A percentile compares a stretch with the other conserved stretches of the same genome.
phyloP scores from a whole-genome alignment of 352 stramenopile species.

The Phytophthora crassamura region DNA sequence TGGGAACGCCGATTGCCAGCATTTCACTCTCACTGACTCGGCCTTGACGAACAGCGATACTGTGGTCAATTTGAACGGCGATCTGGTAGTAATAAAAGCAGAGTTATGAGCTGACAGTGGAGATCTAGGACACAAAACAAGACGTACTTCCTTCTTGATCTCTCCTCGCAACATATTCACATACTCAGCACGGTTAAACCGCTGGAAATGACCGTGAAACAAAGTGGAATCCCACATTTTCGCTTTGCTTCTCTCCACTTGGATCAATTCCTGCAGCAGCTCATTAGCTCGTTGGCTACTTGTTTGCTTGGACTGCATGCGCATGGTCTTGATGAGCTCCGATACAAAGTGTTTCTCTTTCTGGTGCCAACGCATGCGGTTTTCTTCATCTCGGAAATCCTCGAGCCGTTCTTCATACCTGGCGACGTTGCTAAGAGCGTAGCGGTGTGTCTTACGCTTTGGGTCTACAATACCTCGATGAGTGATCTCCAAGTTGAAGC shows the following conservation, averaged over 20 bases:
- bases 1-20: constrained; percentile 10
- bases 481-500: constrained; percentile 66
- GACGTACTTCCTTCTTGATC: constrained; percentile 76
- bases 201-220: constrained; percentile 71
- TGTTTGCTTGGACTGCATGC: constrained; percentile 68
- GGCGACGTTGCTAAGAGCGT: constrained; percentile 14
- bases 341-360: constrained; percentile 75
- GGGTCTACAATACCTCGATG: constrained; percentile 8
- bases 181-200: constrained; percentile 69
- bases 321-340: constrained; percentile 75
- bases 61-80: constrained; percentile 66
- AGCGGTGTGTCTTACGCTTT: constrained; percentile 22
- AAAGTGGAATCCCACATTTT: constrained; percentile 75
- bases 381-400: constrained; percentile 76
- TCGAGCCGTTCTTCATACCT: constrained; percentile 61
- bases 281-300: constrained; percentile 61
- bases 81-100: constrained; percentile 38
- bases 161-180: constrained; percentile 64
- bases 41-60: constrained; percentile 43
- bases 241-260: constrained; percentile 60
- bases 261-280: constrained; percentile 68
- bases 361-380: constrained; percentile 46
- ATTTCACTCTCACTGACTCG: constrained; percentile 31
- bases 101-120: not conserved
- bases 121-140: not conserved